Base-by-base conservation (phyloP, 257 asterid species). In the Linaria vulgaris region DNA sequence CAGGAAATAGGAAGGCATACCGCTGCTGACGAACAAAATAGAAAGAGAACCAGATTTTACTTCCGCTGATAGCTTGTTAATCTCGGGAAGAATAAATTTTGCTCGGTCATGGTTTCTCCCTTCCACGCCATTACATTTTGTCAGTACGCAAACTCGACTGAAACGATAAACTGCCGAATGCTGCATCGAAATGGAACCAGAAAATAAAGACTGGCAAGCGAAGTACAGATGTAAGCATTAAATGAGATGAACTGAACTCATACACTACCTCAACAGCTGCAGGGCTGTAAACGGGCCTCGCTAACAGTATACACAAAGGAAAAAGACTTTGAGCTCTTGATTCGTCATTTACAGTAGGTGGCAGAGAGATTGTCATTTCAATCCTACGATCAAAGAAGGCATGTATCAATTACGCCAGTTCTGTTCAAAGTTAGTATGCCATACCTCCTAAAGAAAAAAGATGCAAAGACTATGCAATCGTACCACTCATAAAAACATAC, bases 221-320 rank as follows among this genome's bases (percentile, higher is more conserved):
- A 60, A 47, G 61, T 30, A 37, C 61, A 66, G 67, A 56, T 51
- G 44, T 39, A n/a, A 67, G 71, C 53, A 66, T 24, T 55, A 41
- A 56, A 53, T 4, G 17, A 41, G 24, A 55, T 63, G 24, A 67
- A 62, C 43, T 12, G 63, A 75, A 72, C 30, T 56, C 70, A 69
- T 51, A 52, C 69, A 71, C 70, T 75, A 86, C 97, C 96, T 88
- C 92, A 53, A 70, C 77, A 68, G 57, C 78, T 30, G 82, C 81
- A 66, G 79, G 80, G 62, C 79, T 76, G 62, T 88, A 71, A 67
- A 80, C 82, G 31, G 79, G 94, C 66, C 90, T 86, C 45, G 95
- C 99, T 78, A 94, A 67, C 74, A 88, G 61, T 83, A 94, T 82
- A 80, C 79, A 80, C 85, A 88, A 77, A 72, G 99, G 99, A 69